phyloP scores from a whole-genome alignment of 768 basidiomycete species.

The Pisolithus marmoratus region DNA sequence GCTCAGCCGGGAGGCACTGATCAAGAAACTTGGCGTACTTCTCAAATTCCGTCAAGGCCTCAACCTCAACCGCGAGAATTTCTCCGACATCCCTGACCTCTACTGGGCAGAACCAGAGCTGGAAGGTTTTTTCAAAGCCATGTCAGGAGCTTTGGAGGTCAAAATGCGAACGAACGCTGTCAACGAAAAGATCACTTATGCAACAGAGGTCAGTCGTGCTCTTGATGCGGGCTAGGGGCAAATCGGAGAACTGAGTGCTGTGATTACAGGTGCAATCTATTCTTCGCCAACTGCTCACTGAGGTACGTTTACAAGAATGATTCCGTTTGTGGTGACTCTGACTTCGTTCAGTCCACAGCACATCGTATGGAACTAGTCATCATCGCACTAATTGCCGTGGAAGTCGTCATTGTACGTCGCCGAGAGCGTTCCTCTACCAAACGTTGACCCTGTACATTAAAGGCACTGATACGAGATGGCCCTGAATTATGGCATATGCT shows the following conservation, averaged over 20 bases:
- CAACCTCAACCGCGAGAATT: slow-evolving; percentile 86
- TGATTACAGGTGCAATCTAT: slow-evolving; percentile 69
- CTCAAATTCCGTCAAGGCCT: slow-evolving; percentile 90
- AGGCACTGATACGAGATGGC: slow-evolving; percentile 75
- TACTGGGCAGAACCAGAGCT: slow-evolving; percentile 94
- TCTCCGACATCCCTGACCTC: slow-evolving; percentile 84
- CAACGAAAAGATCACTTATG: slow-evolving; percentile 91
- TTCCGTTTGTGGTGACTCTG: background rate
- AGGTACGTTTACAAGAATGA: slow-evolving; percentile 37
- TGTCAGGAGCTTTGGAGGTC: slow-evolving; percentile 84
- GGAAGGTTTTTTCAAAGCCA: slow-evolving; percentile 81
- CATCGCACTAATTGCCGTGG: slow-evolving; percentile 89
- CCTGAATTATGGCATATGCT: slow-evolving; percentile 67
- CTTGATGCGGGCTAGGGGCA: background rate
- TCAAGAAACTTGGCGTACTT: slow-evolving; percentile 87
- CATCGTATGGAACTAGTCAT: slow-evolving; percentile 96
- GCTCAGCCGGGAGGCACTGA: slow-evolving; percentile 72
- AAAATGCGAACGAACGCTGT: slow-evolving; percentile 72
- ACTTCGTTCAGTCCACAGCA: slow-evolving; percentile 59
- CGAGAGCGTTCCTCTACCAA: background rate
- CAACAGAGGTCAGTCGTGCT: slow-evolving; percentile 54
- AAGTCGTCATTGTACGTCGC: slow-evolving; percentile 78
- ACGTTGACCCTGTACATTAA: slow-evolving; percentile 1
- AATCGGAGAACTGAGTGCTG: slow-evolving; percentile 1
- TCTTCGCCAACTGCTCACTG: slow-evolving; percentile 81